Base-by-base conservation (phyloP, 2,329 filamentous ascomycete genomes). In the Claviceps fusiformis region DNA sequence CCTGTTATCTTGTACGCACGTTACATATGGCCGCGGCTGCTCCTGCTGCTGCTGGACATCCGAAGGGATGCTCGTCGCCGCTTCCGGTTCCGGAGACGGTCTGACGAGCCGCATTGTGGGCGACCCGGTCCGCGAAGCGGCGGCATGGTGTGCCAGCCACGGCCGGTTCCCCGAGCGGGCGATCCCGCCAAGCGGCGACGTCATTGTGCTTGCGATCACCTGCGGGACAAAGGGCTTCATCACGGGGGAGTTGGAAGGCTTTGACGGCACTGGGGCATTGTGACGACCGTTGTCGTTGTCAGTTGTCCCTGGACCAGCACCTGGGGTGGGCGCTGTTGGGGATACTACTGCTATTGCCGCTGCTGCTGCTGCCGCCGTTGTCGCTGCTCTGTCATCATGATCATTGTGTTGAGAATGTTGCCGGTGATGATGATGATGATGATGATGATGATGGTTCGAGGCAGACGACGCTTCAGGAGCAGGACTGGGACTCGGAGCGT, bases 61-160 rank as follows among this genome's bases (percentile, higher is more conserved):
- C 27, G 24, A 15, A 11, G 24, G 44, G 11, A 29, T 15, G 52
- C 55, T 61, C 57, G 52, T 59, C 59, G 19, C 65, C 44, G 24
- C 62, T 3, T 65, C 62, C 10, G 64, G 62, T 37, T 65, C 63
- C 0, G 66, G 68, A 49, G 70, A 68, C 2, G 68, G 64, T n/a
- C 66, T 61, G 37, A 72, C 68, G 8, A 71, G 58, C 13, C 70
- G 66, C 65, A 73, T 66, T 10, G 68, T 71, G 0, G 68, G 67
- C 6, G 67, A 69, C 45, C 62, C 62, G n/a, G 62, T 62, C 8
- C 60, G 54, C 13, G 62, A 51, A 7, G 62, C 56, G 6, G 58
- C 62, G 1, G 62, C 58, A 44, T 67, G 62, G 8, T 59, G 55
- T 11, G 59, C 52, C 9, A 55, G 47, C 29, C 35, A 37, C 35